These are phyloP conservation scores for maize (Zea mays) DNA, from an alignment of 176 grass and related monocot species.

Conservation along the genomic window DNA sequence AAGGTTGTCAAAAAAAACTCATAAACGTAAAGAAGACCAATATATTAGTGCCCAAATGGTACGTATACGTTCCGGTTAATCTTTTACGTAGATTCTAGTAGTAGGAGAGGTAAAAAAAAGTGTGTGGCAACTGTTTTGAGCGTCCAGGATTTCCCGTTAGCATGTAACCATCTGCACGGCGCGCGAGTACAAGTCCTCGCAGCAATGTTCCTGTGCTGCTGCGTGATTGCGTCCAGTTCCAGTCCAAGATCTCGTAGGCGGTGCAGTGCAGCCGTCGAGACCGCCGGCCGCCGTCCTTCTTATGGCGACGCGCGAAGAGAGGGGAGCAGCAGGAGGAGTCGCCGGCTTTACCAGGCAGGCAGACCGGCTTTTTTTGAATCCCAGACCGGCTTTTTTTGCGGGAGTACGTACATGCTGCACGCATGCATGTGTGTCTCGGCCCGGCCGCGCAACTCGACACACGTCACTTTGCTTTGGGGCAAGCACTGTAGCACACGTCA, in stretches of 20 bases:
- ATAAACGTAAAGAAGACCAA: too few relatives aligned
- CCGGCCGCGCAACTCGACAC: slow-evolving; percentile 16
- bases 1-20: too few relatives aligned
- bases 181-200: neutral
- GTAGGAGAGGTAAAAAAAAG: too few relatives aligned
- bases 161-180: neutral
- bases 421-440: slow-evolving; percentile 27
- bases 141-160: too few relatives aligned
- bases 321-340: too few relatives aligned
- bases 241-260: neutral
- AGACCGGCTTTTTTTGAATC: neutral
- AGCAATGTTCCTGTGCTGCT: too few relatives aligned
- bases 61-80: too few relatives aligned
- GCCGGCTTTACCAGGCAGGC: slow-evolving; percentile 26
- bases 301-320: neutral
- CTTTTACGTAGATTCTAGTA: too few relatives aligned
- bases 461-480: slow-evolving; percentile 40
- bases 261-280: neutral
- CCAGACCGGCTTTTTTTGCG: slow-evolving; percentile 12
- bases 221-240: neutral
- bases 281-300: slow-evolving; percentile 10
- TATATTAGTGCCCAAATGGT: too few relatives aligned
- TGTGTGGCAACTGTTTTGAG: too few relatives aligned
- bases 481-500: slow-evolving; percentile 57
- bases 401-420: neutral